Conservation (phyloP, 2,329 filamentous ascomycete species). For the Apiospora arundinis region DNA sequence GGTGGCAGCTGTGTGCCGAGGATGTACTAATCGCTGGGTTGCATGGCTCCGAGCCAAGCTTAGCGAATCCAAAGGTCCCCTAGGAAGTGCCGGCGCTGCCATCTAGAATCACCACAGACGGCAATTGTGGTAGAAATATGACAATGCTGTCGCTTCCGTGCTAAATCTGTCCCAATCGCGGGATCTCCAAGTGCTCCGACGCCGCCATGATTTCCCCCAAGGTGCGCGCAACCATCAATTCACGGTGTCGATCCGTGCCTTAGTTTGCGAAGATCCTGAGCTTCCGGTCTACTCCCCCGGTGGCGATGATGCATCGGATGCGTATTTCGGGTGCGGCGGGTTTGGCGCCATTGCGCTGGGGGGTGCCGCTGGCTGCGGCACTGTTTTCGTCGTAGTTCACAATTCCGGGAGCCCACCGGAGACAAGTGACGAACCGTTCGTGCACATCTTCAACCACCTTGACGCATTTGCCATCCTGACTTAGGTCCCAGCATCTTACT, state of each 20-base stretch:
- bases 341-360: constrained; percentile 55
- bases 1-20: not conserved
- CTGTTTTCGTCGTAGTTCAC: constrained; percentile 63
- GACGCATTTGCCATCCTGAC: constrained; percentile 88
- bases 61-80: not conserved
- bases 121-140: not conserved
- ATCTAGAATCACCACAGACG: not conserved
- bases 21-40: not conserved
- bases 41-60: not conserved
- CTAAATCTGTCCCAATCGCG: not conserved
- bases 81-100: not conserved
- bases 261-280: constrained; percentile 77
- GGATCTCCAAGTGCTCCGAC: not conserved
- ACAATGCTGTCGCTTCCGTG: not conserved
- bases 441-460: constrained; percentile 81
- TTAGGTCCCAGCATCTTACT: constrained; percentile 90
- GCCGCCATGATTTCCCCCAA: not conserved
- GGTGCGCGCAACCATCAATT: not conserved
- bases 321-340: constrained; percentile 58
- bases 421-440: constrained; percentile 82
- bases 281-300: constrained; percentile 82
- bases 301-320: constrained; percentile 86
- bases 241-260: constrained; percentile 17
- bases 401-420: constrained; percentile 85
- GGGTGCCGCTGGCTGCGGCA: constrained; percentile 47